Base-by-base conservation (phyloP, 2,329 filamentous ascomycete genomes). In the Stemphylium lycopersici region DNA sequence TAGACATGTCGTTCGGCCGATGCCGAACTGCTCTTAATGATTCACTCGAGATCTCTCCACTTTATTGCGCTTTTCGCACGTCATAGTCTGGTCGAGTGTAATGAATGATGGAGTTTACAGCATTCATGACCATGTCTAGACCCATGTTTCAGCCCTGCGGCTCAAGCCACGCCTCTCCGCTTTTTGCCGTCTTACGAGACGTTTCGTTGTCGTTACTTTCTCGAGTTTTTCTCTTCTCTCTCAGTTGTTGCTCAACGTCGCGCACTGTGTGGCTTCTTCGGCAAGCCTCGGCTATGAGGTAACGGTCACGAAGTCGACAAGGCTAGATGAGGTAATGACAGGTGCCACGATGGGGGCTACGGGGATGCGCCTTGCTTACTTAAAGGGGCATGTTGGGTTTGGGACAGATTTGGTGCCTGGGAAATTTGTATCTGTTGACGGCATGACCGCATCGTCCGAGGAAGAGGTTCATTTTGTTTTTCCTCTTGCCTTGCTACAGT, bases 331-430 rank as follows among this genome's bases (percentile, higher is more conserved):
- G 55, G 59, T 36, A 59, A 33, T 64, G 62, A 65, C 61, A 67
- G 62, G 61, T 64, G 34, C 45, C 57, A 65, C 61, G 53, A 45
- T 39, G 33, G 18, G 33, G 57, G 58, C 59, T 20, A 63, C 58
- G 50, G 38, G 49, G 55, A 52, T 57, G 32, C 18, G 33, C 51
- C 48, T 29, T 58, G 46, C 41, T 57, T 66, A 63, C 63, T 58
- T n/a, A 55, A 66, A 63, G 58, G 54, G 58, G 61, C 13, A 61
- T 42, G 34, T 60, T 61, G 41, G 16, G 26, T 11, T 29, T 15
- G 24, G 32, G 32, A n/a, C 18, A 6, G 48, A 50, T 16, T 24
- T 44, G 48, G 48, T 32, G 33, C 33, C n/a, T 13, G 39, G 39
- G 39, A 41, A 29, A 29, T 29, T 29, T 29, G 26, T 2, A 11